Conservation (phyloP, 805 yeast genomes). For the Saturnispora gosingensis region DNA sequence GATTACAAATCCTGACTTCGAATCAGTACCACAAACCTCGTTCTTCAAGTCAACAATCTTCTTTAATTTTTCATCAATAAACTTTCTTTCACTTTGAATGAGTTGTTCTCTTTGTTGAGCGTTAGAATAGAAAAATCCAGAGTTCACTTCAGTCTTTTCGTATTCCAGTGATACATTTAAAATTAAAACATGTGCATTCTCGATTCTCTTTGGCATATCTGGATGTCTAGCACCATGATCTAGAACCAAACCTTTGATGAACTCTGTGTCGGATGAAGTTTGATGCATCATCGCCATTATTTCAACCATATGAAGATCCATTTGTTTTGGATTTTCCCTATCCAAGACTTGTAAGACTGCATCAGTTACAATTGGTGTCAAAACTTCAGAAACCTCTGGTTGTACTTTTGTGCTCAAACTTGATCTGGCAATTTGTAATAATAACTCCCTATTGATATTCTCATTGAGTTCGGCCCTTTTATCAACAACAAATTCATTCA, state of each 20-base stretch:
- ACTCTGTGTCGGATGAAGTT: constrained; percentile 70
- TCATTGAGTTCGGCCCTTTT: constrained; percentile 26
- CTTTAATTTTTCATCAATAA: constrained; percentile 86
- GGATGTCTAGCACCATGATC: constrained; percentile 99
- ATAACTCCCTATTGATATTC: constrained; percentile 72
- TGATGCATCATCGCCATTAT: constrained; percentile 97
- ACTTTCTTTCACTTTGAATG: constrained; percentile 86
- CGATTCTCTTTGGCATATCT: constrained; percentile 88
- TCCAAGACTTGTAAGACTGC: constrained; percentile 77
- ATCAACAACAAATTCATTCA: constrained; percentile 55
- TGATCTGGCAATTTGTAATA: constrained; percentile 85
- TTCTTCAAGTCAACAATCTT: constrained; percentile 91
- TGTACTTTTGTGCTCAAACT: constrained; percentile 83
- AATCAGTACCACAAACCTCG: constrained; percentile 73
- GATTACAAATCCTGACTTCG: constrained; percentile 75
- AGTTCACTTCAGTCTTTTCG: constrained; percentile 95
- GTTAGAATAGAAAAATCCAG: constrained; percentile 86
- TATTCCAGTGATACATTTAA: constrained; percentile 92
- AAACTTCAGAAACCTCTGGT: constrained; percentile 62
- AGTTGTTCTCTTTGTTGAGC: constrained; percentile 96
- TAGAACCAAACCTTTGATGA: constrained; percentile 81
- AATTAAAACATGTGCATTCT: constrained; percentile 76
- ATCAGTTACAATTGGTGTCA: constrained; percentile 93
- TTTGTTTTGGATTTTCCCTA: constrained; percentile 28
- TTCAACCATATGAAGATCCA: constrained; percentile 96